Conservation (phyloP, 2,329 filamentous ascomycete species). For the Westerdykella aurantiaca region DNA sequence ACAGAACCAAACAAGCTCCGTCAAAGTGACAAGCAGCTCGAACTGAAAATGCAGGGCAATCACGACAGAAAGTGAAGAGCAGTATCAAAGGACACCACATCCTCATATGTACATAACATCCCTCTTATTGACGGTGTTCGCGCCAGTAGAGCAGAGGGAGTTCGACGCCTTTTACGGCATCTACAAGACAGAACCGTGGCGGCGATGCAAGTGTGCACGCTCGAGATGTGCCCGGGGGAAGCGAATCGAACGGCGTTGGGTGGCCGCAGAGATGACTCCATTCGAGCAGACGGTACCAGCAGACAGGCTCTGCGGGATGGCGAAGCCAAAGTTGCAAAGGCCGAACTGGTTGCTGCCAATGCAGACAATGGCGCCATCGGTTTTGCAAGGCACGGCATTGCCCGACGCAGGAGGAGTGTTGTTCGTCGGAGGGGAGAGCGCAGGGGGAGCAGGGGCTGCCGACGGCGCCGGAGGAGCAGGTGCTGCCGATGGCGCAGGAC, state of each 20-base stretch:
- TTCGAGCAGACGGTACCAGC: constrained; percentile 39
- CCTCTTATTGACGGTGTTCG: too few relatives aligned
- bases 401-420: constrained; percentile 8
- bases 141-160: too few relatives aligned
- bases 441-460: constrained; percentile 6
- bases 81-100: too few relatives aligned
- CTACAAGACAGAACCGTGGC: constrained; percentile 14
- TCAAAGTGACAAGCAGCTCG: constrained; percentile 2
- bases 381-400: constrained; percentile 32
- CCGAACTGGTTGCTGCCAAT: constrained; percentile 40
- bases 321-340: constrained; percentile 41
- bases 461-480: constrained; percentile 7
- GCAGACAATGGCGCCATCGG: constrained; percentile 41
- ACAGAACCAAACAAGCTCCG: constrained; percentile 7
- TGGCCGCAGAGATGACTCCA: constrained; percentile 23
- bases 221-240: constrained; percentile 19
- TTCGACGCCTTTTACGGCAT: too few relatives aligned
- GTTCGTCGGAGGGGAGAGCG: constrained; percentile 6
- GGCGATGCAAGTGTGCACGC: constrained; percentile 16
- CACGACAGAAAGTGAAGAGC: too few relatives aligned
- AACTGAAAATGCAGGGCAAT: constrained; percentile 1
- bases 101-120: too few relatives aligned
- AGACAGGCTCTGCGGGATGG: constrained; percentile 38
- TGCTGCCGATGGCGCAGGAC: constrained; percentile 1
- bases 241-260: constrained; percentile 7